Evolutionary conservation across 2,329 filamentous ascomycete genomes (phyloP), one percentile per base, ranked within the genome.

Genomic region (Rutstroemia sp.): DNA sequence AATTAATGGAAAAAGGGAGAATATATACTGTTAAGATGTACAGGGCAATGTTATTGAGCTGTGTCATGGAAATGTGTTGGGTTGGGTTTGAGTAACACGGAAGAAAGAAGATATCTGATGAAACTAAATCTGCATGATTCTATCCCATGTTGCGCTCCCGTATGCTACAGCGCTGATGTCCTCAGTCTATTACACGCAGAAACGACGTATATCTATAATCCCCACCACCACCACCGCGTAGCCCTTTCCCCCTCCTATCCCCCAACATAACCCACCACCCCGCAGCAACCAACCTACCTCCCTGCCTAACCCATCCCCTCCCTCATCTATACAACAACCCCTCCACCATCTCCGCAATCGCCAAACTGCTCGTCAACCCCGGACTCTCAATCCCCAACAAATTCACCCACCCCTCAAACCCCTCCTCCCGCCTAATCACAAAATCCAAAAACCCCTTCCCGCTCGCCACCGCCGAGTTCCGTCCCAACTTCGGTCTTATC

Each of bases 311-410:
- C 23, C 23, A 23, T 23, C 19, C 19, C 8, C 19, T 37, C 19
- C 8, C 19, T 57, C 50, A 61, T 41, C 51, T 54, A 65, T 71
- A 69, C 45, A 70, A 57, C 51, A 68, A 57, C n/a, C 48, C 57
- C 45, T 67, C 68, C n/a, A 96, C 91, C 75, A 81, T 80, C 68
- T 95, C 89, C 3, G 79, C 92, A 71, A 96, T 92, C 1, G 91
- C 91, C 73, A 97, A 73, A 64, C 80, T 83, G 70, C 89, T 94
- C 48, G 92, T 97, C 70, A 97, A 73, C 4, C 92, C 92, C 0
- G 92, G 92, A 71, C 89, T 95, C 76, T 97, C 92, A 64, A 96
- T 96, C 0, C 91, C 92, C 64, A 97, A 68, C 63, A 97, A 69
- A 74, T 96, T 96, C 8, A 97, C 79, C 79, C 92, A 96, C 2